Evolutionary conservation across 208 protist genomes (phyloP).

Genomic region (Leptomonas seymouri): DNA sequence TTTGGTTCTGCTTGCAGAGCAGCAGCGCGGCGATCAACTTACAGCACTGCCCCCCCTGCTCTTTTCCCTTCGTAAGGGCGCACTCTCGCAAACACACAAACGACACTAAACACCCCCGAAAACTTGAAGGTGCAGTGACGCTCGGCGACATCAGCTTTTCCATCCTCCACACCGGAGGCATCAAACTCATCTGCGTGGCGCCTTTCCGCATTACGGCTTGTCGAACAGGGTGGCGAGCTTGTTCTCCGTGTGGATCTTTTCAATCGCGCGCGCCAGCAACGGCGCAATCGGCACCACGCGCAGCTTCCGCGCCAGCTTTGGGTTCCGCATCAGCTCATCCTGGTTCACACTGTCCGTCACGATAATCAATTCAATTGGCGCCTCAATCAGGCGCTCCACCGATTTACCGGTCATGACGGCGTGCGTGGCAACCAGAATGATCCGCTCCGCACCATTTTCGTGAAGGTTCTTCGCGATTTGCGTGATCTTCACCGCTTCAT

Average conservation of each 20-base stretch:
- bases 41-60: background rate
- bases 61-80: background rate
- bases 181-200: too few species aligned
- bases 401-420: conserved; percentile 70
- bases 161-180: too few species aligned
- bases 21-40: background rate
- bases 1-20: too few species aligned
- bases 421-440: conserved; percentile 81
- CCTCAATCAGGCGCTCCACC: conserved; percentile 59
- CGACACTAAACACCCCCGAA: too few species aligned
- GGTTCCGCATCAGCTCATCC: conserved; percentile 69
- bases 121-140: too few species aligned
- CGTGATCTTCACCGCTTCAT: conserved; percentile 78
- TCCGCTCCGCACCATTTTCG: conserved; percentile 61
- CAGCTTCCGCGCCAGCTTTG: conserved; percentile 74
- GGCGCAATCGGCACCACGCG: conserved; percentile 85
- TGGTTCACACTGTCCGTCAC: conserved; percentile 86
- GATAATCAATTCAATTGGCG: conserved; percentile 81
- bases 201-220: conserved; percentile 56
- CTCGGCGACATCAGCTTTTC: too few species aligned
- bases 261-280: conserved; percentile 79
- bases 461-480: conserved; percentile 60
- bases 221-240: conserved; percentile 74
- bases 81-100: too few species aligned
- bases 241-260: conserved; percentile 90